A percentile compares a stretch with the other conserved stretches of the same genome.
These are phyloP conservation scores for Botryobasidium botryosum DNA, from an alignment of 768 basidiomycete genomes.

Conservation along the genomic window DNA sequence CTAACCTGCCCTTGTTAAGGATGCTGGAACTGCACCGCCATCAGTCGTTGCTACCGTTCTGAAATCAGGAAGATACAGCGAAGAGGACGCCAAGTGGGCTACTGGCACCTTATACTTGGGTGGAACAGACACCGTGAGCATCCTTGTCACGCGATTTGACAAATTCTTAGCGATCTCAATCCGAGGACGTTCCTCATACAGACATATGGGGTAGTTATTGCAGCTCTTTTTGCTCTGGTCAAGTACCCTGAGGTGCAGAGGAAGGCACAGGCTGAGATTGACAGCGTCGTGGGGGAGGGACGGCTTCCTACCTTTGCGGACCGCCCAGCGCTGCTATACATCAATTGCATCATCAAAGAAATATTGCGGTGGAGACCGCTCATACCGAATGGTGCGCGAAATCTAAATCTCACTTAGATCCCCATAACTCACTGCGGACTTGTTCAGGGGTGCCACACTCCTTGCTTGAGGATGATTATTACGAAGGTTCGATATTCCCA, in stretches of 20 bases:
- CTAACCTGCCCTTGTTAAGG: background rate
- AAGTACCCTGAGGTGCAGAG: conserved; percentile 8
- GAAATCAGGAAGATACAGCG: too few species aligned
- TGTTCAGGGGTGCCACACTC: background rate
- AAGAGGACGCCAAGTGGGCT: too few species aligned
- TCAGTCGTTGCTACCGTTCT: background rate
- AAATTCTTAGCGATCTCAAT: too few species aligned
- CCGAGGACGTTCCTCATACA: too few species aligned
- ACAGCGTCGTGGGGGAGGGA: conserved; percentile 5
- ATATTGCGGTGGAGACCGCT: conserved; percentile 2
- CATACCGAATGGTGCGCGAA: conserved; percentile 3
- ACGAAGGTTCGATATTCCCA: too few species aligned
- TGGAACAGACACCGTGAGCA: too few species aligned
- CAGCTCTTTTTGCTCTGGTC: too few species aligned
- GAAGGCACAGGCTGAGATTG: conserved; percentile 11
- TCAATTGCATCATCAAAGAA: conserved; percentile 10
- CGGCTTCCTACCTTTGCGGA: conserved; percentile 9
- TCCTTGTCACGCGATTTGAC: too few species aligned
- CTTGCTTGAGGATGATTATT: background rate
- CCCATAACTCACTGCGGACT: too few species aligned
- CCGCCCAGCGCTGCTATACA: conserved; percentile 1
- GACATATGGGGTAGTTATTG: too few species aligned
- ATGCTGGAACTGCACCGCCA: background rate
- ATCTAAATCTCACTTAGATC: too few species aligned
- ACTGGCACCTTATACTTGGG: too few species aligned